These are phyloP conservation scores for Colletotrichum melonis DNA, from an alignment of 2,329 filamentous ascomycete species.

Conservation along the genomic window DNA sequence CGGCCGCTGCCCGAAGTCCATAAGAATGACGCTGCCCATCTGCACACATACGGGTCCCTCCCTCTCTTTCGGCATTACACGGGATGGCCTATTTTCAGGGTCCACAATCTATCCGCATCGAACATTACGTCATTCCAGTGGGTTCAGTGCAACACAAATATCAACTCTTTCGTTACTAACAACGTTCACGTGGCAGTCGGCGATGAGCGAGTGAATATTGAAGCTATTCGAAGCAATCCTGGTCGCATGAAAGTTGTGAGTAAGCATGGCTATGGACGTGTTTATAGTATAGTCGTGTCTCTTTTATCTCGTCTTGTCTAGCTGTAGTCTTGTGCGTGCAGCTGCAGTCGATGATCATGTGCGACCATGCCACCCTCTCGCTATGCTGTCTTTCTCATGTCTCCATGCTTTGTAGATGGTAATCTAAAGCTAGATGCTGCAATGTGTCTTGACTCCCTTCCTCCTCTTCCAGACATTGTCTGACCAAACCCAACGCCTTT, in stretches of 20 bases:
- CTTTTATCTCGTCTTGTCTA: neutral
- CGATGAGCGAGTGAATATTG: no score
- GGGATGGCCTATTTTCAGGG: neutral
- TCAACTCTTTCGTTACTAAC: neutral
- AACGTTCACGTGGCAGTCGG: neutral
- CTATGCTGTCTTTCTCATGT: neutral
- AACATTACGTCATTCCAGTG: constrained; percentile 22
- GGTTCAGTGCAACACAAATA: neutral
- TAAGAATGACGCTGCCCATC: neutral
- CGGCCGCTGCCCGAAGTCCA: neutral
- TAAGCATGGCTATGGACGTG: neutral
- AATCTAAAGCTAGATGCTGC: neutral
- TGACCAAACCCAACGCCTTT: neutral
- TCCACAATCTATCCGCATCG: constrained; percentile 14
- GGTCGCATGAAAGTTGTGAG: no score
- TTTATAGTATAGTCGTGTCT: neutral
- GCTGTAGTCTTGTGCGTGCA: no score
- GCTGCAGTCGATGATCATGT: neutral
- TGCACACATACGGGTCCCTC: neutral
- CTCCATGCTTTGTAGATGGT: neutral
- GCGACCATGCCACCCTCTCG: neutral
- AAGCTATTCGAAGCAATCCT: neutral
- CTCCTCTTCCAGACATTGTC: neutral
- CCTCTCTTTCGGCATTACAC: neutral
- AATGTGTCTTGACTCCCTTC: neutral